Evolutionary conservation across 2,329 filamentous ascomycete species (phyloP), one percentile per base, ranked within the genome.

Genomic region (Cadophora malorum): DNA sequence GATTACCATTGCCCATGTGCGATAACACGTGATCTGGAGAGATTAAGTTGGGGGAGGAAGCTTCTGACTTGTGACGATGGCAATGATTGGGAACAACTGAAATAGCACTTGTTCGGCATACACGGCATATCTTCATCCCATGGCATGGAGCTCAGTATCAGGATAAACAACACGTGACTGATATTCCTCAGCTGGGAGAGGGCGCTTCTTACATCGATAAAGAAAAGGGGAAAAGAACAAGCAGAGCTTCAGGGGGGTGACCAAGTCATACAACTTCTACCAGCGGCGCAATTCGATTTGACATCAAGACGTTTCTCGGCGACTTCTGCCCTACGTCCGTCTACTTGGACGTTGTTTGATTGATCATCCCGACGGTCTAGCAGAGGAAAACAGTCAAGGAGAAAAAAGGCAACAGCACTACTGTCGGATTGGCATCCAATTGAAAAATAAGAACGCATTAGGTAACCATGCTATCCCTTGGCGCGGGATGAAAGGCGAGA

Each of bases 401-500:
- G 33, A 41, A 58, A 59, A 21, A 59, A 59, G 56, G 33, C 59
- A 62, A 49, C 59, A 16, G 31, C 16, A 28, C 21, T 16, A 25
- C 8, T 47, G 8, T 31, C 33, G 35, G 33, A 45, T 31, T 31
- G 6, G 33, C 25, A 31, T 31, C 59, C 59, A 62, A 50, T 62
- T 16, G 45, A 19, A 21, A 21, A 49, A 35, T 21, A 8, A 59
- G 21, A 31, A 60, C 5, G 25, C 38, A 38, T 28, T 25, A 66
- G 47, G 64, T 61, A 66, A 35, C 56, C 16, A 33, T 10, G 19
- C 3, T n/a, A 10, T 1, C 25, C n/a, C 59, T 62, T 52, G 38
- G 28, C 63, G 56, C 35, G 63, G 64, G 35, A 41, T 52, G 52
- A 62, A 47, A 47, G 16, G 49, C 45, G 35, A 28, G 25, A 33